Base-by-base conservation (phyloP, 192 early-diverging fungal species). In the Umbelopsis sp. region DNA sequence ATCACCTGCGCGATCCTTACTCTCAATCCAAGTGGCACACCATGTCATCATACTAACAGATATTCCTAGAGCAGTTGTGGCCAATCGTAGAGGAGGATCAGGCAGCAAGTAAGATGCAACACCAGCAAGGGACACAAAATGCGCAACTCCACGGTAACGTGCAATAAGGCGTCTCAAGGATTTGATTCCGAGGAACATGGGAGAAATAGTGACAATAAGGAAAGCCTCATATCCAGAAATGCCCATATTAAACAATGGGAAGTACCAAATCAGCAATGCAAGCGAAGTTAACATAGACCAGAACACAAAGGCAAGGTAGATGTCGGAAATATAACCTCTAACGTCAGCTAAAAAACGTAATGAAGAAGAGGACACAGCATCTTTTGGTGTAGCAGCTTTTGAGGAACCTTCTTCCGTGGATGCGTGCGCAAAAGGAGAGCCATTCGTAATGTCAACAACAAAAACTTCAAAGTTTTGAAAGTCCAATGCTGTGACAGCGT, bases 231-330 rank as follows among this genome's bases (percentile, higher is more conserved):
- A 92, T 61, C 92, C 92, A 15, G 91, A 92, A 72, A 93, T 85
- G 4, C 92, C 92, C 92, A 93, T 93, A 77, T 91, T 85, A 89
- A 91, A 93, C 37, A 93, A 78, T 22, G 92, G 92, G 72, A 93
- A 93, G 74, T 93, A 93, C 74, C 74, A 76, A 27, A 76, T 87
- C 58, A 88, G 82, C 30, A 91, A 53, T 0, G 88, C 85, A 12
- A 93, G 75, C 33, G 91, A 85, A 2, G 92, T 93, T 71, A 91
- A 78, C 74, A 90, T 88, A n/a, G 92, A 91, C 92, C 92, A 93
- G 71, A 90, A 92, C 23, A 92, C 82, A 74, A 91, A 93, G 67
- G 86, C 86, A 61, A 87, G 83, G 66, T 93, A 93, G 6, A 80
- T 80, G 72, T 93, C 91, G 12, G 87, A 82, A 8, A 85, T 65